phyloP scores from a whole-genome alignment of 768 basidiomycete species.

The Suillus lakei region DNA sequence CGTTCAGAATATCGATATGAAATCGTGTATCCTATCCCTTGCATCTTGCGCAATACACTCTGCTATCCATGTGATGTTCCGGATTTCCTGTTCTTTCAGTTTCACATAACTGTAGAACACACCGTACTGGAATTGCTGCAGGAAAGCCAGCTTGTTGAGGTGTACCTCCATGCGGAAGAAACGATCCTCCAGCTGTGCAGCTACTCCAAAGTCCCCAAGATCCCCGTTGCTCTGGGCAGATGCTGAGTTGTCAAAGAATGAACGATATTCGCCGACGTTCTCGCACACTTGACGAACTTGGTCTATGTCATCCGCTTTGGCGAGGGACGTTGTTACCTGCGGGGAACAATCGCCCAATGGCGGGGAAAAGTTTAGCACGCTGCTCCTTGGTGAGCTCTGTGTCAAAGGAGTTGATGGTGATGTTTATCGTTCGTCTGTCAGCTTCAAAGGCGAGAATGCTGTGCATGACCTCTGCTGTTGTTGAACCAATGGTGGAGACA shows the following conservation, averaged over 20 bases:
- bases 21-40: slow-evolving; percentile 93
- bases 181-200: slow-evolving; percentile 83
- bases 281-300: slow-evolving; percentile 90
- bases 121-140: slow-evolving; percentile 96
- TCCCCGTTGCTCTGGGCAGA: slow-evolving; percentile 36
- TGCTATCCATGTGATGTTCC: slow-evolving; percentile 91
- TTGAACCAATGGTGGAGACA: slow-evolving; percentile 76
- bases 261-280: slow-evolving; percentile 84
- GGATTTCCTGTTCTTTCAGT: slow-evolving; percentile 89
- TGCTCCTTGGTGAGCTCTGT: slow-evolving; percentile 95
- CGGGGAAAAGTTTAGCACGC: slow-evolving; percentile 91
- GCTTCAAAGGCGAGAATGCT: slow-evolving; percentile 94
- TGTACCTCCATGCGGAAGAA: slow-evolving; percentile 96
- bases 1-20: slow-evolving; percentile 85
- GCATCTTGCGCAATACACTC: slow-evolving; percentile 99
- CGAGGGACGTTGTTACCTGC: slow-evolving; percentile 94
- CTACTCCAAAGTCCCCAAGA: slow-evolving; percentile 51
- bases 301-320: slow-evolving; percentile 93
- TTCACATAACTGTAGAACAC: slow-evolving; percentile 94
- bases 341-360: slow-evolving; percentile 92
- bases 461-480: slow-evolving; percentile 92
- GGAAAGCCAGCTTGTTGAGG: slow-evolving; percentile 91
- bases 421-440: slow-evolving; percentile 95
- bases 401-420: slow-evolving; percentile 98
- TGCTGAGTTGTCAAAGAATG: slow-evolving; percentile 77